A percentile compares a stretch with the other conserved stretches of the same genome.
Evolutionary conservation across 257 asterid species (phyloP).

Genomic region (Forsythia viridissima): DNA sequence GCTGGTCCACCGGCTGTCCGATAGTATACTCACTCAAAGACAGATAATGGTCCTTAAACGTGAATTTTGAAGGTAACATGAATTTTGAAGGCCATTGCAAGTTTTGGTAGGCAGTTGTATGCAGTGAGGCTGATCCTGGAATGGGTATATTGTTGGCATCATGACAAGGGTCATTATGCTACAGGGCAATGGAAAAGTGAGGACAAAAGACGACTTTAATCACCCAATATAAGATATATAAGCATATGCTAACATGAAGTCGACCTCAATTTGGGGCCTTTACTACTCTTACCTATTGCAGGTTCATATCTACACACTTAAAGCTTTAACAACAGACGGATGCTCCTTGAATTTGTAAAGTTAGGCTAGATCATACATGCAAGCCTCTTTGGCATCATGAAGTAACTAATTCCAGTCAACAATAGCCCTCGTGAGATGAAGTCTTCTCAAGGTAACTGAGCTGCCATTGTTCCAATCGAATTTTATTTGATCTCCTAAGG

Average conservation of each 20-base stretch:
- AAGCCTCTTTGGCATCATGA: not conserved
- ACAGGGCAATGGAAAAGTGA: not conserved
- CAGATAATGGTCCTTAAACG: not conserved
- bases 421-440: not conserved
- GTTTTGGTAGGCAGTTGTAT: not conserved
- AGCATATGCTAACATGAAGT: not conserved
- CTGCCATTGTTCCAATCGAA: not conserved
- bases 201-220: not conserved
- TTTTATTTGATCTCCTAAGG: not conserved
- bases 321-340: not conserved
- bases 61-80: not conserved
- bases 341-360: not conserved
- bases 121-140: not conserved
- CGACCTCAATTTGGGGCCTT: not conserved
- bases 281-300: not conserved
- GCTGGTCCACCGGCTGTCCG: not conserved
- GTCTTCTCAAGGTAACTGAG: not conserved
- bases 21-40: not conserved
- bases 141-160: not conserved
- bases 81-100: not conserved
- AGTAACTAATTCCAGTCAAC: not conserved
- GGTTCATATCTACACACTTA: not conserved
- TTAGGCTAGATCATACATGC: not conserved
- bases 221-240: not conserved
- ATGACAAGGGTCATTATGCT: not conserved